phyloP scores from a whole-genome alignment of 2,329 filamentous ascomycete genomes.

The Didymella pinodella region DNA sequence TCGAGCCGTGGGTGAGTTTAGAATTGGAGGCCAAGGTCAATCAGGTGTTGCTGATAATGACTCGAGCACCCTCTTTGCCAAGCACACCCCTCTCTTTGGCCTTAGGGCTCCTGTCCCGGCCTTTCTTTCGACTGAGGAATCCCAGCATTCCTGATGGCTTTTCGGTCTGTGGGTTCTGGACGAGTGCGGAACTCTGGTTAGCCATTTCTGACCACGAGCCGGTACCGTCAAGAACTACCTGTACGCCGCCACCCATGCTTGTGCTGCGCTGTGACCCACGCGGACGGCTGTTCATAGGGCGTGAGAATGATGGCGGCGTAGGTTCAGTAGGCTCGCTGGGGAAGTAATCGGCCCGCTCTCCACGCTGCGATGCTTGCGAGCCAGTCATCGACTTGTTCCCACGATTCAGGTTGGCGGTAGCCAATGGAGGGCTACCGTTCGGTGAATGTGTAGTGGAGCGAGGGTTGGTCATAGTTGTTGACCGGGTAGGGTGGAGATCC shows the following conservation, averaged over 20 bases:
- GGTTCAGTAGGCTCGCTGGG: slow-evolving; percentile 41
- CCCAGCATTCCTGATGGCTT: slow-evolving; percentile 83
- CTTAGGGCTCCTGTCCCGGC: slow-evolving; percentile 89
- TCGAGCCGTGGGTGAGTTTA: slow-evolving; percentile 30
- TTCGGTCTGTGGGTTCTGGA: slow-evolving; percentile 54
- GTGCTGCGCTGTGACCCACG: slow-evolving; percentile 73
- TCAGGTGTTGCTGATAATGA: slow-evolving; percentile 57
- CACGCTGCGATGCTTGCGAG: slow-evolving; percentile 47
- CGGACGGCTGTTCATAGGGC: slow-evolving; percentile 56
- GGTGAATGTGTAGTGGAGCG: slow-evolving; percentile 58
- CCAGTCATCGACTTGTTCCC: slow-evolving; percentile 26
- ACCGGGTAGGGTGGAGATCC: slow-evolving; percentile 49
- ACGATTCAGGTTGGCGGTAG: slow-evolving; percentile 33
- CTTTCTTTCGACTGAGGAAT: slow-evolving; percentile 88
- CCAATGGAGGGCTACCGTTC: slow-evolving; percentile 57
- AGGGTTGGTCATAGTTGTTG: slow-evolving; percentile 43
- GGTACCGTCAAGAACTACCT: slow-evolving; percentile 87
- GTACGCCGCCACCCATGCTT: slow-evolving; percentile 82
- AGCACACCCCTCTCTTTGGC: slow-evolving; percentile 91
- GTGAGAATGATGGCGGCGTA: slow-evolving; percentile 46
- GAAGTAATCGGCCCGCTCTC: slow-evolving; percentile 48
- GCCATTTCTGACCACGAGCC: slow-evolving; percentile 93
- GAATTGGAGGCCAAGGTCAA: slow-evolving; percentile 1
- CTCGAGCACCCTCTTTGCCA: slow-evolving; percentile 90
- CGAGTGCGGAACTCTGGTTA: slow-evolving; percentile 78